phyloP scores from a whole-genome alignment of 2,329 filamentous ascomycete species.

The Colletotrichum tanaceti region DNA sequence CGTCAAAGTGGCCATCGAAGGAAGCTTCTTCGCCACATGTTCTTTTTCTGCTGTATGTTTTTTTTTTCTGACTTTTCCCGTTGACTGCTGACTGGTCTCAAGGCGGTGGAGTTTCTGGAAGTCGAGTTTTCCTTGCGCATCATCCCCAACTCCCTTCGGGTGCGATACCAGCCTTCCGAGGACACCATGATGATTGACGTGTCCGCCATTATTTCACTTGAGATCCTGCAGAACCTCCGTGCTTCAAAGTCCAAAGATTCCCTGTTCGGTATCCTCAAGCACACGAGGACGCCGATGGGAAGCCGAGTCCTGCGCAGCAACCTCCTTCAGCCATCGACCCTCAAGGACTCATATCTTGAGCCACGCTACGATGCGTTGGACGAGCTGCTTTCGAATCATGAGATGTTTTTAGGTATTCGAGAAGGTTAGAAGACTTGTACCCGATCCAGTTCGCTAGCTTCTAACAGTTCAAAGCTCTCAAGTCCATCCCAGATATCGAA shows the following conservation, averaged over 20 bases:
- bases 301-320: conserved; percentile 84
- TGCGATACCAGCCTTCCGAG: conserved; percentile 88
- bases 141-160: conserved; percentile 81
- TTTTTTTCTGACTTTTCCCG: neutral
- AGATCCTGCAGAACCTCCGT: conserved; percentile 89
- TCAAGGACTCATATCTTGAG: conserved; percentile 70
- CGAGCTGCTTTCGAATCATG: conserved; percentile 83
- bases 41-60: conserved; percentile 83
- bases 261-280: conserved; percentile 85
- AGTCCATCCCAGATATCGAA: conserved; percentile 82
- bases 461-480: conserved; percentile 68
- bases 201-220: conserved; percentile 85
- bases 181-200: conserved; percentile 97
- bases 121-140: conserved; percentile 76
- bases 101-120: conserved; percentile 87
- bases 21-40: conserved; percentile 88
- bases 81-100: conserved; percentile 38
- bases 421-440: conserved; percentile 63
- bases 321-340: conserved; percentile 88
- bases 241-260: conserved; percentile 82
- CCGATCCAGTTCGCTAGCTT: neutral
- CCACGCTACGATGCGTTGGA: conserved; percentile 85
- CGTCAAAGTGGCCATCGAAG: conserved; percentile 80
- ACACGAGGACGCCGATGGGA: conserved; percentile 90
- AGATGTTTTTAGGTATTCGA: conserved; percentile 83